Conservation (phyloP, 345 rosid genomes). For the Odontarrhena argentea region DNA sequence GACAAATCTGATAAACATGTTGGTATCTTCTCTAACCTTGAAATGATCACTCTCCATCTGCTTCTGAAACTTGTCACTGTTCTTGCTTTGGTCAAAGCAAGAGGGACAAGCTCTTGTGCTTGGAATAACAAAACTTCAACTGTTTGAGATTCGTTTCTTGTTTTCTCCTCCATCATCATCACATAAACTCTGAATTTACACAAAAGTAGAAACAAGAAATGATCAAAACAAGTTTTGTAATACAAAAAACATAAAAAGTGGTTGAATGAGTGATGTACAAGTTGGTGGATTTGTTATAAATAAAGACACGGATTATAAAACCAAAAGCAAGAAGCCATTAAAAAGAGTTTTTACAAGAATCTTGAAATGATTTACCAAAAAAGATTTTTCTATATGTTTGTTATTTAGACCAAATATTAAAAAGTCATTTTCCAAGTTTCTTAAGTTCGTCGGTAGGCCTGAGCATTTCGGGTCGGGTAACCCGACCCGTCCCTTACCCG, state of each 20-base stretch:
- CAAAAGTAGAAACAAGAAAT: slow-evolving; percentile 17
- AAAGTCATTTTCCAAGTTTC: slow-evolving; percentile 48
- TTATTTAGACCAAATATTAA: slow-evolving; percentile 39
- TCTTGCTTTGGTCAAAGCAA: slow-evolving; percentile 59
- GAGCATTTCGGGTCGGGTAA: too few relatives aligned
- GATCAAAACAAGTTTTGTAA: slow-evolving; percentile 25
- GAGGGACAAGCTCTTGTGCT: slow-evolving; percentile 73
- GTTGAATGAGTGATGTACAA: slow-evolving; percentile 63
- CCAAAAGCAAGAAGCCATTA: slow-evolving; percentile 46
- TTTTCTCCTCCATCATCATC: slow-evolving; percentile 39
- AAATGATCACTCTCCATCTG: slow-evolving; percentile 85
- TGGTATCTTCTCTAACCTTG: slow-evolving; percentile 84
- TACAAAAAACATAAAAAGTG: slow-evolving; percentile 6
- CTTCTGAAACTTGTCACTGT: slow-evolving; percentile 69
- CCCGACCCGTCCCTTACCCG: too few relatives aligned
- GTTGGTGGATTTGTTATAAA: slow-evolving; percentile 41
- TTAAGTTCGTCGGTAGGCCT: slow-evolving; percentile 35
- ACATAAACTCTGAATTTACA: slow-evolving; percentile 38
- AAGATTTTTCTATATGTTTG: too few relatives aligned
- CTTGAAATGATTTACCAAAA: slow-evolving; percentile 52
- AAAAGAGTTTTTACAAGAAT: slow-evolving; percentile 56
- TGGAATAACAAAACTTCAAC: slow-evolving; percentile 76
- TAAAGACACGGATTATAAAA: slow-evolving; percentile 32
- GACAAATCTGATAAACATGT: slow-evolving; percentile 76
- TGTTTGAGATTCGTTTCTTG: slow-evolving; percentile 34